Evolutionary conservation across 169 alveolate species (phyloP).

Genomic region (Eimeria praecox): DNA sequence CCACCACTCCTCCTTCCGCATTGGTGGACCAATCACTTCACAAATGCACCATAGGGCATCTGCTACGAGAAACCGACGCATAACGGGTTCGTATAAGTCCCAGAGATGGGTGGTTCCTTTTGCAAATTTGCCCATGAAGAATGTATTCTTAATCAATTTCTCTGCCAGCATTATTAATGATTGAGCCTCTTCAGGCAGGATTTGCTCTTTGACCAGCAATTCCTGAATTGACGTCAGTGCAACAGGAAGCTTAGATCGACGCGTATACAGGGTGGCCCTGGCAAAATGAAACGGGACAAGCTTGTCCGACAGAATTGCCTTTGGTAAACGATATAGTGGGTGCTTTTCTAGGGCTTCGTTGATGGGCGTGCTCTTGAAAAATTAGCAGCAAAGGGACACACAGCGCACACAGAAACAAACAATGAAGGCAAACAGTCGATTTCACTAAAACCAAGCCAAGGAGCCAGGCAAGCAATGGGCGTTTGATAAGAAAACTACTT

Average conservation of each 20-base stretch:
- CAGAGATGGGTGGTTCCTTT: background rate
- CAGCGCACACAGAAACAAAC: background rate
- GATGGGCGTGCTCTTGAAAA: background rate
- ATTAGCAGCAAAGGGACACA: background rate
- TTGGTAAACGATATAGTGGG: background rate
- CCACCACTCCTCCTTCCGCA: constrained; percentile 28
- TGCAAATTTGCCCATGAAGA: background rate
- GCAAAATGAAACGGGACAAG: background rate
- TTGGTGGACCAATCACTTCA: constrained; percentile 20
- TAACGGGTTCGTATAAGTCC: background rate
- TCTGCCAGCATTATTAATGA: background rate
- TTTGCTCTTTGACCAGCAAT: background rate
- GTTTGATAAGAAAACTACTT: background rate
- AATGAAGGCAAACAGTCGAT: background rate
- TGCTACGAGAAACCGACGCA: constrained; percentile 20
- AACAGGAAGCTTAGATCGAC: background rate
- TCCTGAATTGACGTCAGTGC: background rate
- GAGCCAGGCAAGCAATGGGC: background rate
- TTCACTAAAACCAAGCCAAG: background rate
- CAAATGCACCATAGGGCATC: constrained; percentile 12
- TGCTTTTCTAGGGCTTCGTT: background rate
- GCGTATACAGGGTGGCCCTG: background rate
- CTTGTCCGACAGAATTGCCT: background rate
- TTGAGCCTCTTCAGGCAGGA: background rate
- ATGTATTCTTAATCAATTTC: background rate